phyloP scores from a whole-genome alignment of 495 filamentous ascomycete genomes.

The Podospora australis region DNA sequence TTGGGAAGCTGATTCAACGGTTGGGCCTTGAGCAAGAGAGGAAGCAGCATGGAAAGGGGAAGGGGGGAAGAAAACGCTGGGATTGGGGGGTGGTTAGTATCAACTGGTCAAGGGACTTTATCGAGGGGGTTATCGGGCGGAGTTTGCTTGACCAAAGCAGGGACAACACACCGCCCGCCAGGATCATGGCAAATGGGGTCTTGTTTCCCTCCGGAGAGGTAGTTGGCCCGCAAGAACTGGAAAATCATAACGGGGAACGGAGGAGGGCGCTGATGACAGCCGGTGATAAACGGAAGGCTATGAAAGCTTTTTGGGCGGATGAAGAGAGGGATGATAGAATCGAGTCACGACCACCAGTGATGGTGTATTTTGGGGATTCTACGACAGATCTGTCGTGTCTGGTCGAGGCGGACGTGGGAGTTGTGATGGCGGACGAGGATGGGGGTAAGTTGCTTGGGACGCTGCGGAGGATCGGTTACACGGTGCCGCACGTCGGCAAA shows the following conservation, averaged over 20 bases:
- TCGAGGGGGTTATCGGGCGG: conserved; percentile 22
- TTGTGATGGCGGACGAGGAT: conserved; percentile 33
- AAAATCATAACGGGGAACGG: background rate
- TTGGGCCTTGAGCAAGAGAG: background rate
- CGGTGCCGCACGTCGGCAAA: conserved; percentile 27
- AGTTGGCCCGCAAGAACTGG: conserved; percentile 26
- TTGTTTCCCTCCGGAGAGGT: conserved; percentile 24
- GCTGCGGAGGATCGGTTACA: conserved; percentile 29
- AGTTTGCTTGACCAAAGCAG: too few species aligned
- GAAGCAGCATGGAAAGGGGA: conserved; percentile 16
- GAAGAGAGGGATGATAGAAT: background rate
- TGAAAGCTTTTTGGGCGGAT: conserved; percentile 4
- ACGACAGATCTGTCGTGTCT: conserved; percentile 33
- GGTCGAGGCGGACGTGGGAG: conserved; percentile 26
- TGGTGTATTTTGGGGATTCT: conserved; percentile 31
- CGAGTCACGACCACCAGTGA: too few species aligned
- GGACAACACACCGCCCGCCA: too few species aligned
- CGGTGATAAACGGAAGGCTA: conserved; percentile 21
- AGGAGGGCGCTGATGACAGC: conserved; percentile 15
- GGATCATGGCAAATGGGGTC: conserved; percentile 26
- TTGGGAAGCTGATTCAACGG: background rate
- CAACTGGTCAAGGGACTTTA: conserved; percentile 41
- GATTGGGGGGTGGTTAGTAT: conserved; percentile 36
- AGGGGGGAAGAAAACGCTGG: conserved; percentile 20
- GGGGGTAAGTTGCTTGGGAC: conserved; percentile 29